Conservation (phyloP, 352 stramenopile species). For the Phytophthora tubulina region DNA sequence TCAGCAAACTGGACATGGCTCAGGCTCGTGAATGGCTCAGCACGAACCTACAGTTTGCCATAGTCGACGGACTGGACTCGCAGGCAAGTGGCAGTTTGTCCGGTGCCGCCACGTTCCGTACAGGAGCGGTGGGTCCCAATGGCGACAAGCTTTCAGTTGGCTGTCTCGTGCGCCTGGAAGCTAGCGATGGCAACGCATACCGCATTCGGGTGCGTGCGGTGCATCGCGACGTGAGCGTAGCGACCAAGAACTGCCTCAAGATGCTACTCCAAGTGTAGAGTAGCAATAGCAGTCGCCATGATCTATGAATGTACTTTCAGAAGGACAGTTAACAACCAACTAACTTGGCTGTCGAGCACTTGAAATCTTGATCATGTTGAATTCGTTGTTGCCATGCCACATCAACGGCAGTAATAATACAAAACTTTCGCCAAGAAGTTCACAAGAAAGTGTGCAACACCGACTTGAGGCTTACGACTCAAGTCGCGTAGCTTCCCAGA, state of each 20-base stretch:
- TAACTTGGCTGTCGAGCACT: background rate
- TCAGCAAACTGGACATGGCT: constrained; percentile 85
- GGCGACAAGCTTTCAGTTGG: constrained; percentile 96
- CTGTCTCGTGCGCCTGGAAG: constrained; percentile 93
- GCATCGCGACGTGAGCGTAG: constrained; percentile 87
- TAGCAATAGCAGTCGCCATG: constrained; percentile 16
- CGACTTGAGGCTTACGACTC: constrained; percentile 11
- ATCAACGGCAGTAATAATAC: background rate
- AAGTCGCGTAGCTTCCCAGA: background rate
- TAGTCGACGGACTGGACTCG: constrained; percentile 74
- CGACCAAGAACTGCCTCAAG: constrained; percentile 78
- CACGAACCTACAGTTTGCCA: constrained; percentile 91
- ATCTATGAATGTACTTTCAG: constrained; percentile 23
- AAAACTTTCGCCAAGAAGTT: background rate
- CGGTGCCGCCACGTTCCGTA: constrained; percentile 92
- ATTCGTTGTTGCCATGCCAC: background rate
- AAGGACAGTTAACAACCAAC: constrained; percentile 18
- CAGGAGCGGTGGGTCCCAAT: constrained; percentile 85
- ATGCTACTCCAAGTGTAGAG: constrained; percentile 49
- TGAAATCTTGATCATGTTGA: background rate
- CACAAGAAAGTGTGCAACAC: background rate
- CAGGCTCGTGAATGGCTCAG: constrained; percentile 87
- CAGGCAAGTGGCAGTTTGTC: constrained; percentile 91
- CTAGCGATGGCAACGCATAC: constrained; percentile 85
- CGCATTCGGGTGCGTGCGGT: constrained; percentile 93